Base-by-base conservation (phyloP, 805 yeast species). In the Ogataea trehalophila region DNA sequence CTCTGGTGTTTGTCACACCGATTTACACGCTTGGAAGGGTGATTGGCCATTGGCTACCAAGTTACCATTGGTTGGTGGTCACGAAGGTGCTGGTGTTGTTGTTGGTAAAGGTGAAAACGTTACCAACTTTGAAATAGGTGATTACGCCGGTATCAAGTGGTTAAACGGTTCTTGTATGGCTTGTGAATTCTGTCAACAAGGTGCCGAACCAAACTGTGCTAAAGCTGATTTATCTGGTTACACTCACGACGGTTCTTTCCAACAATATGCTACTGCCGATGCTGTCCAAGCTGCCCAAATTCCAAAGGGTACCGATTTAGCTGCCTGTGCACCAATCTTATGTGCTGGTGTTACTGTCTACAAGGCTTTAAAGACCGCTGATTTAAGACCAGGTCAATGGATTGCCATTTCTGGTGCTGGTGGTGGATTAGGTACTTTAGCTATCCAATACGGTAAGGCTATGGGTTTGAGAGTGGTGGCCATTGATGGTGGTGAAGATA, bases 291-390 rank as follows among this genome's bases (percentile, higher is more conserved):
- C 94, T 43, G 95, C 95, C 40, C 74, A 76, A 59, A 81, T 87
- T 59, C 89, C 94, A 52, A 64, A 75, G 60, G 83, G 80, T 50
- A 72, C 85, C 40, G 89, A 87, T 63, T 77, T 87, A 60, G 89
- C 91, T 51, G 77, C 75, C 57, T 76, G 82, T 52, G 82, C 95
- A 16, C 95, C 95, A 57, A 80, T 87, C 62, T 77, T 87, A 64
- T 87, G 95, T 73, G 95, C 95, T 41, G 95, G 96, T 69, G 81
- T 87, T 67, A 87, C 96, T 42, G 94, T 86, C 46, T 87, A 87
- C 83, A 87, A 87, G 76, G 95, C 95, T 43, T 74, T 87, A 66
- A 87, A 87, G 77, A 84, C 87, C 39, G 87, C 94, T 50, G 77
- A 77, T 54, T 72, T 83, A 61, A 65, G 89, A 44, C 61, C 90